A percentile compares a stretch with the other conserved stretches of the same genome.
Evolutionary conservation across 345 rosid genomes (phyloP).

Genomic region (Dovyalis caffra): DNA sequence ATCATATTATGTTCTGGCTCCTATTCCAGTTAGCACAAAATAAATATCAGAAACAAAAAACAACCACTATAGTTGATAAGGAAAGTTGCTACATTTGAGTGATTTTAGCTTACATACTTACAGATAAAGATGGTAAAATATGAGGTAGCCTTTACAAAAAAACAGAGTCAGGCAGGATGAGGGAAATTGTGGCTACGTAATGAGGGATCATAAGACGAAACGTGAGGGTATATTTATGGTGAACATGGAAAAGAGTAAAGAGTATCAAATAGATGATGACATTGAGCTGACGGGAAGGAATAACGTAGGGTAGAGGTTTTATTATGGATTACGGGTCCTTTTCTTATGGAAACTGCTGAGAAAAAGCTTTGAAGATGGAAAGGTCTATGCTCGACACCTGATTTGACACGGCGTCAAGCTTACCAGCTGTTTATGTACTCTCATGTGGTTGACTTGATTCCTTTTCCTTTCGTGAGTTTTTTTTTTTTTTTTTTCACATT

Average conservation of each 20-base stretch:
- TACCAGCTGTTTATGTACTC: background rate
- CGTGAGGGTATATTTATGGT: background rate
- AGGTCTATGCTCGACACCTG: background rate
- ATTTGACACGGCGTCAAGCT: background rate
- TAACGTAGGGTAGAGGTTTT: background rate
- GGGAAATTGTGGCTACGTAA: background rate
- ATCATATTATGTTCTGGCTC: slow-evolving; percentile 13
- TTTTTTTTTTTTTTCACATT: background rate
- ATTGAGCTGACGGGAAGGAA: background rate
- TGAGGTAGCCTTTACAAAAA: background rate
- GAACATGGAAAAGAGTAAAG: background rate
- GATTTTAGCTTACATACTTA: background rate
- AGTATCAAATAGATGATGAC: background rate
- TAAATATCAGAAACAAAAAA: background rate
- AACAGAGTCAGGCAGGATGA: background rate
- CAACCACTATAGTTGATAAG: background rate
- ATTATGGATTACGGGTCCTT: background rate
- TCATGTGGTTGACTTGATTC: background rate
- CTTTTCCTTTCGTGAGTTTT: background rate
- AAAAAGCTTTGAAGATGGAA: background rate
- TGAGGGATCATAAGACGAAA: background rate
- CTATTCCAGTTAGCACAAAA: no score
- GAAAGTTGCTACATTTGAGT: background rate
- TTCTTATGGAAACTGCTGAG: background rate
- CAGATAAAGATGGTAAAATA: background rate